These are phyloP conservation scores for Mortierella sp. DNA, from an alignment of 371 early-diverging fungal genomes.

Conservation along the genomic window DNA sequence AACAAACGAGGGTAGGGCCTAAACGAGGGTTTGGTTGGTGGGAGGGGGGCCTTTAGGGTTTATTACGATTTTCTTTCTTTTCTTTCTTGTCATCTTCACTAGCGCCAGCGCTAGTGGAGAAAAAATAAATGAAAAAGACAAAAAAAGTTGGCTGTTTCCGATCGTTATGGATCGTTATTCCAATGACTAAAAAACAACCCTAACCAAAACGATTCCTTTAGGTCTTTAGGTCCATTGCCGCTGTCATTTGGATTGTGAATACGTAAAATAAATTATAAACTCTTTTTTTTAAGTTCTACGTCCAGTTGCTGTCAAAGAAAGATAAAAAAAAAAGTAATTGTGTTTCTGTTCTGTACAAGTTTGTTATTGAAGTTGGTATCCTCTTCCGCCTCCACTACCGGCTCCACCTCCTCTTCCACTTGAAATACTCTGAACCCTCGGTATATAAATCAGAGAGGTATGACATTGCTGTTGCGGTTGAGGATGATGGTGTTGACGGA, in stretches of 20 bases:
- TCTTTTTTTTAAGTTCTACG: too few species aligned
- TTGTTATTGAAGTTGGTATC: neutral
- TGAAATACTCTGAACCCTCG: too few species aligned
- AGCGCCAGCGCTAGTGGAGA: neutral
- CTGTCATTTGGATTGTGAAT: too few species aligned
- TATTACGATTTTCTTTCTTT: too few species aligned
- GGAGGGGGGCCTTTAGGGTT: too few species aligned
- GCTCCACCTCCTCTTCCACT: neutral
- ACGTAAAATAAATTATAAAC: neutral
- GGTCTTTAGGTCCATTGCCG: too few species aligned
- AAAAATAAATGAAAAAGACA: neutral
- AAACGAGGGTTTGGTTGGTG: too few species aligned
- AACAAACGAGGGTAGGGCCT: neutral
- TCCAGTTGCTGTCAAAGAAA: too few species aligned
- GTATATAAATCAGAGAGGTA: neutral
- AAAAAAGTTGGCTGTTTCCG: neutral
- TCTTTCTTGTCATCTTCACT: neutral
- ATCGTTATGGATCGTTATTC: neutral
- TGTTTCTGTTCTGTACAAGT: neutral
- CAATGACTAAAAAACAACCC: neutral
- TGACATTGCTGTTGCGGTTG: conserved; percentile 55
- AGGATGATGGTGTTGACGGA: conserved; percentile 72
- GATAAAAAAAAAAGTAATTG: too few species aligned
- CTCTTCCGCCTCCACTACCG: neutral
- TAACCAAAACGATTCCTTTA: too few species aligned